These are phyloP conservation scores for Dioszegia crocea DNA, from an alignment of 768 basidiomycete genomes.

Conservation along the genomic window DNA sequence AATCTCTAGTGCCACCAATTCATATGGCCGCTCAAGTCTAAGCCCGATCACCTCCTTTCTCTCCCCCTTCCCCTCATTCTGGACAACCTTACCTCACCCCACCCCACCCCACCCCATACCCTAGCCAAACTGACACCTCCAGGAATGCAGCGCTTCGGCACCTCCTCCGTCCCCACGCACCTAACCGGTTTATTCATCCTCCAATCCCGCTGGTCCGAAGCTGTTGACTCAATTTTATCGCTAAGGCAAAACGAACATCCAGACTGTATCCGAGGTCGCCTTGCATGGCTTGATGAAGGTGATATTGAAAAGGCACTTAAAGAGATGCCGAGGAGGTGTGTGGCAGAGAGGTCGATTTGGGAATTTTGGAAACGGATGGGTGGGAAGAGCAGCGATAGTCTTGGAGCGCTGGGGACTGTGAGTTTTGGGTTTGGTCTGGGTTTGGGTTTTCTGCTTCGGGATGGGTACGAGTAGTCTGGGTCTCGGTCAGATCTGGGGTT, in stretches of 20 bases:
- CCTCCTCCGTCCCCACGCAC: constrained; percentile 91
- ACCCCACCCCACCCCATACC: not conserved
- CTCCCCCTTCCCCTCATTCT: not conserved
- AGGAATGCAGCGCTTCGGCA: constrained; percentile 99
- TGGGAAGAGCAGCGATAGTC: constrained; percentile 63
- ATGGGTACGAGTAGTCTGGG: no score
- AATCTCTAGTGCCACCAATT: no score
- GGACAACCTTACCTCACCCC: not conserved
- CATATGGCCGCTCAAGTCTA: no score
- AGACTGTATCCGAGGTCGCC: constrained; percentile 74
- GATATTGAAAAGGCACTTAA: constrained; percentile 76
- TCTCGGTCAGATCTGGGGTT: no score
- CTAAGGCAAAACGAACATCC: constrained; percentile 87
- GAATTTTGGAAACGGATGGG: constrained; percentile 78
- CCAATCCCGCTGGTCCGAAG: constrained; percentile 82
- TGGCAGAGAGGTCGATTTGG: constrained; percentile 87
- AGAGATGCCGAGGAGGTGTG: constrained; percentile 81
- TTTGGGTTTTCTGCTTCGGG: no score
- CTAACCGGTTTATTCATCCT: constrained; percentile 86
- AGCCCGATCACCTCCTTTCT: not conserved
- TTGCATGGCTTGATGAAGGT: constrained; percentile 80
- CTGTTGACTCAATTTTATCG: constrained; percentile 73
- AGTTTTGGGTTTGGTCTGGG: constrained; percentile 7
- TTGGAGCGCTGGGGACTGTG: constrained; percentile 82
- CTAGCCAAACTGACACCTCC: constrained; percentile 36